Evolutionary conservation across 306 rosid genomes (phyloP), one percentile per base, ranked within the genome.

Genomic region (Vigna trinervia): DNA sequence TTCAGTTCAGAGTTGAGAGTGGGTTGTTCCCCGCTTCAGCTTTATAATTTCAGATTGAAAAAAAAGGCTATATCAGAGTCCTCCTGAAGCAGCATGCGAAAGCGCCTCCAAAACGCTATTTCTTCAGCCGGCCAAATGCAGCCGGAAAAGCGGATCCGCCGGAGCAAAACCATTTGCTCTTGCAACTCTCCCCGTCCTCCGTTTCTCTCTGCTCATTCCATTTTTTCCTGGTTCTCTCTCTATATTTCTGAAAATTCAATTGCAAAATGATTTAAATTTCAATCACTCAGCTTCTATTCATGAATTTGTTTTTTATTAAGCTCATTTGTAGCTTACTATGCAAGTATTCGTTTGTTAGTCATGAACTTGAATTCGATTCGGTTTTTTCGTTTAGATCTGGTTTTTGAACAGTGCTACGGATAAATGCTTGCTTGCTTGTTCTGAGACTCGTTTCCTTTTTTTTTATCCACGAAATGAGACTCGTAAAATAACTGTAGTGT

Each of bases 181-280:
- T 93, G 96, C 80, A 85, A 68, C 84, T 93, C 98, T 83, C 96
- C 98, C 80, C 81, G 85, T 20, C 85, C 89, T 59, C 79, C 90
- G 5, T 83, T 85, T 79, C 92, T 84, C 75, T 84, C 87, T 19
- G 87, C 94, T 69, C 90, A 82, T 71, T 87, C 90, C 68, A 78
- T 83, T 78, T 88, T 92, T 80, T 82, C 80, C 47, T 89, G 95
- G 90, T 91, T 80, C 77, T 79, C 74, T 75, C 7, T 34, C 38
- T 34, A 56, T 78, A 48, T 46, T 61, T 50, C 69, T 79, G 32
- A 32, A 38, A 66, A 54, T 45, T 48, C 75, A 36, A 13, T 39
- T 32, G 51, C 73, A 39, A 60, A 77, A 13, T 69, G 53, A 77
- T 75, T 81, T 70, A 22, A 73, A 52, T 53, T 78, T 5, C 39